Base-by-base conservation (phyloP, 2,329 filamentous ascomycete species). In the Aureobasidium sp. region DNA sequence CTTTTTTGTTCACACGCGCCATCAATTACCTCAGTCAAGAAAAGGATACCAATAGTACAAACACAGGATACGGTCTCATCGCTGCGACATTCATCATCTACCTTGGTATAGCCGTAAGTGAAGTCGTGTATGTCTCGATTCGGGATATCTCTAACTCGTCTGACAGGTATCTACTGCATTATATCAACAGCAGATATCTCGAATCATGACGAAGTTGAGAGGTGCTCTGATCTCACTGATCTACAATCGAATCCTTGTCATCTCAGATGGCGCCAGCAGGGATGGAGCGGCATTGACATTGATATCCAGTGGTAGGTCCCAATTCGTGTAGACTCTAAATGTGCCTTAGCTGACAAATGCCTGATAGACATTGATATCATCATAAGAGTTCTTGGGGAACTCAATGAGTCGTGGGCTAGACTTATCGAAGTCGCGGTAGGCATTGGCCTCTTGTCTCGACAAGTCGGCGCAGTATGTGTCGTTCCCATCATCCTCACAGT, bases 391-490 rank as follows among this genome's bases (percentile, higher is more conserved):
- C 42, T 60, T 47, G 42, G 31, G 11, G 56, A 60, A n/a, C 42
- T 60, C 29, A 47, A 60, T 11, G 56, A 60, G 29, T 48, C 29
- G 4, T 60, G 56, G 56, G 42, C 56, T 10, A 33, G 56, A n/a
- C 23, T 60, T 15, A 47, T 60, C 16, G 56, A 60, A n/a, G 56
- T 60, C 23, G 31, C 43, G 7, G 45, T 60, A 36, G 13, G 33
- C 33, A 25, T 60, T 3, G 42, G 29, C 6, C 56, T 60, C n/a
- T 43, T 60, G 8, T 18, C 40, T 36, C 42, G 42, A 38, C 42
- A 60, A 48, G 20, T 60, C 16, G 56, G 56, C 25, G 38, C 36
- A 11, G 53, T 56, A 2, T 27, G 42, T 23, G 23, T 60, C 27
- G 56, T 48, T 10, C 42, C 42, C 3, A 33, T 60, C 25, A 20